A percentile compares a stretch with the other conserved stretches of the same genome.
phyloP scores from a whole-genome alignment of 2,329 filamentous ascomycete genomes.

The Macrophomina phaseolina region DNA sequence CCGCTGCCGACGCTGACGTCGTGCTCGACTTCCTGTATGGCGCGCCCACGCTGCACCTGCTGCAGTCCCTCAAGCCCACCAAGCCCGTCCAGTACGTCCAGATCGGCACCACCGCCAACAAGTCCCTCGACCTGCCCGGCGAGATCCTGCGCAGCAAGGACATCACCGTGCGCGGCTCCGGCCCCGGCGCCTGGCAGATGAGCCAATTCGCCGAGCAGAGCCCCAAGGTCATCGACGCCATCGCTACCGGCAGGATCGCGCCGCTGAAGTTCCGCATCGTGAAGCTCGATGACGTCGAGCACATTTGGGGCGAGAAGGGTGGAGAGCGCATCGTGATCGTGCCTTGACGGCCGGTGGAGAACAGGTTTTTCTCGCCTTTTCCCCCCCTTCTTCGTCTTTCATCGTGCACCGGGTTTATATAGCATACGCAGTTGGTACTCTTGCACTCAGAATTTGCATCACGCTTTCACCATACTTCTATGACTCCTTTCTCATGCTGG shows the following conservation, averaged over 20 bases:
- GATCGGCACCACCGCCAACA: constrained; percentile 54
- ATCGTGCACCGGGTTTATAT: too few species aligned
- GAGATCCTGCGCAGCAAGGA: constrained; percentile 56
- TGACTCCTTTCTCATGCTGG: too few species aligned
- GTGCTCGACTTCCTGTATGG: constrained; percentile 66
- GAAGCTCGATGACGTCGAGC: constrained; percentile 39
- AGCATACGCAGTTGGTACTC: too few species aligned
- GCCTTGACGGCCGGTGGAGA: not conserved
- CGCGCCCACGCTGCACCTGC: constrained; percentile 41
- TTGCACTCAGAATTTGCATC: too few species aligned
- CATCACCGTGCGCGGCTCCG: constrained; percentile 55
- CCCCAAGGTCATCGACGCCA: constrained; percentile 36
- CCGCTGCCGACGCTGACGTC: constrained; percentile 56
- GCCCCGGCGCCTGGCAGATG: constrained; percentile 53
- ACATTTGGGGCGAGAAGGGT: constrained; percentile 38
- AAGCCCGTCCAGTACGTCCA: constrained; percentile 60
- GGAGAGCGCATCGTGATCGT: constrained; percentile 29
- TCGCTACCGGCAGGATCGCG: constrained; percentile 17
- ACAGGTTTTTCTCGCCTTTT: not conserved
- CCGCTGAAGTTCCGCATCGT: constrained; percentile 38
- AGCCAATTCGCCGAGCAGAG: constrained; percentile 39
- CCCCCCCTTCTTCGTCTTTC: not conserved
- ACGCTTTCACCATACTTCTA: too few species aligned
- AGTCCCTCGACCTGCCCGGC: constrained; percentile 49
- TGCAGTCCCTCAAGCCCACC: constrained; percentile 49